Conservation (phyloP, 768 basidiomycete species). For the Lentinula sp. region DNA sequence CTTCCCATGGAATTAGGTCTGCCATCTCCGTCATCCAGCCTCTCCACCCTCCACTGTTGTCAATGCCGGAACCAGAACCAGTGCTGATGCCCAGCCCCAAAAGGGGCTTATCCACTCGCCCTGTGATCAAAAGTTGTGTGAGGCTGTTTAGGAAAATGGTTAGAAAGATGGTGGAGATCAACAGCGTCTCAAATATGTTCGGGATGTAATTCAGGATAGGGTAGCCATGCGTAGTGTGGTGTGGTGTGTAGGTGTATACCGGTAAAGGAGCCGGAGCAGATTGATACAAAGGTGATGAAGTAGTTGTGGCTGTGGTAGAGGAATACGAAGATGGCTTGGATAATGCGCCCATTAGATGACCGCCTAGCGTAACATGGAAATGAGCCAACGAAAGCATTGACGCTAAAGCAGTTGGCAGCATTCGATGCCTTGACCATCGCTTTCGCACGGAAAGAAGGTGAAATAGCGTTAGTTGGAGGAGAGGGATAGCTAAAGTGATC, state of each 20-base stretch:
- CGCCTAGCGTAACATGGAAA: slow-evolving; percentile 58
- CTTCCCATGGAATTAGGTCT: slow-evolving; percentile 46
- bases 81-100: slow-evolving; percentile 39
- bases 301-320: slow-evolving; percentile 11
- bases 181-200: slow-evolving; percentile 61
- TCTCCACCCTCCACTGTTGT: not conserved
- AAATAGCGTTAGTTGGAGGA: slow-evolving; percentile 64
- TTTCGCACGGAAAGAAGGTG: slow-evolving; percentile 64
- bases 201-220: slow-evolving; percentile 73
- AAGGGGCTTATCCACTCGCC: slow-evolving; percentile 52
- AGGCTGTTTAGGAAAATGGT: slow-evolving; percentile 56
- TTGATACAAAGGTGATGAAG: not conserved
- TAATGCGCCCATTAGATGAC: slow-evolving; percentile 12
- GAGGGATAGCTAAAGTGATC: slow-evolving; percentile 66
- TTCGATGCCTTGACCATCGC: slow-evolving; percentile 58
- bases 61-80: not conserved
- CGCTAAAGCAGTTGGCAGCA: slow-evolving; percentile 61
- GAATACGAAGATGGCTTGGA: slow-evolving; percentile 12
- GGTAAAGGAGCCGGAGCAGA: not conserved
- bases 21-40: not conserved
- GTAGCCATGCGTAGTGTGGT: slow-evolving; percentile 25
- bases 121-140: slow-evolving; percentile 61
- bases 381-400: slow-evolving; percentile 56
- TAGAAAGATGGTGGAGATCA: slow-evolving; percentile 50
- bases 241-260: slow-evolving; percentile 1